Evolutionary conservation across 2,329 filamentous ascomycete species (phyloP).

Genomic region (Simplicillium sp.): DNA sequence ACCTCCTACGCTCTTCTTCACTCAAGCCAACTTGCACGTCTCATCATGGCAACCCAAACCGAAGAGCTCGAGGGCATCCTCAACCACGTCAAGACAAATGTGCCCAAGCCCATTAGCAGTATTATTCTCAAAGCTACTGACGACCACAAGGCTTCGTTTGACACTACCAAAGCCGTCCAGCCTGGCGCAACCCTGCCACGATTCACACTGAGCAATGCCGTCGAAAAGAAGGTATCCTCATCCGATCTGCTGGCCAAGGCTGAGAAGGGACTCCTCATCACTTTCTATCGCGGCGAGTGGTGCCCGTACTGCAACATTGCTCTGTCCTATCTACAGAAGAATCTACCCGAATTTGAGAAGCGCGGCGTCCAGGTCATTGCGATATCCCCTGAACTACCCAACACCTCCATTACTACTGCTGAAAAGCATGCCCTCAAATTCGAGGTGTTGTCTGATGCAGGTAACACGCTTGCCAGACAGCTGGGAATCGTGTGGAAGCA

Average conservation of each 20-base stretch:
- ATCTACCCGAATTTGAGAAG: constrained; percentile 22
- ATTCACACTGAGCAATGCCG: constrained; percentile 23
- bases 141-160: constrained; percentile 9
- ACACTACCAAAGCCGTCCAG: constrained; percentile 17
- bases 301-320: constrained; percentile 35
- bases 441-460: constrained; percentile 27
- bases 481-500: constrained; percentile 25
- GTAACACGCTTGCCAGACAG: constrained; percentile 22
- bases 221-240: constrained; percentile 20
- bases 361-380: constrained; percentile 30
- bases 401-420: constrained; percentile 21
- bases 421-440: constrained; percentile 31
- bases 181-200: constrained; percentile 21
- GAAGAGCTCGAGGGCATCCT: constrained; percentile 2
- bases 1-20: no score
- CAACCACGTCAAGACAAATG: constrained; percentile 4
- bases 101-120: constrained; percentile 1
- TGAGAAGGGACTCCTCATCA: constrained; percentile 24
- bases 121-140: not conserved
- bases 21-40: no score
- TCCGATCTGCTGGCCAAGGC: constrained; percentile 15
- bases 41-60: constrained; percentile 4
- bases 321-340: constrained; percentile 22
- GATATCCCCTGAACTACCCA: constrained; percentile 30
- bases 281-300: constrained; percentile 37